Evolutionary conservation across 2,329 filamentous ascomycete genomes (phyloP), one percentile per base, ranked within the genome.

Genomic region (Botryotinia globosa): DNA sequence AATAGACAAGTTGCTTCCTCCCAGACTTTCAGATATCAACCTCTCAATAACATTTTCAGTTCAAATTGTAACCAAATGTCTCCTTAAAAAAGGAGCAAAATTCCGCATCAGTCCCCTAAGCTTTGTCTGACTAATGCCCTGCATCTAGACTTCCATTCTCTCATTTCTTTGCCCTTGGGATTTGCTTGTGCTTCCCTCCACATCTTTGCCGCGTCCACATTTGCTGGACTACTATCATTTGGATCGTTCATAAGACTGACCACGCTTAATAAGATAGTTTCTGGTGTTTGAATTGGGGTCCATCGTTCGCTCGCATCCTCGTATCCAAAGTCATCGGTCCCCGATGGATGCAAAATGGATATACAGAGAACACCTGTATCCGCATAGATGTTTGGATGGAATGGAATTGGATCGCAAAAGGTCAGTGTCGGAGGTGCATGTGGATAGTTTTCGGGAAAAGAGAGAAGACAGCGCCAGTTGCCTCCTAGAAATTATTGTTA

Each of bases 211-310:
- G 96, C 96, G 84, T 98, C 95, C 42, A 98, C 90, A 81, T 99
- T 98, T 67, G 96, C 96, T 0, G 96, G 94, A 78, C 92, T 95
- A 86, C 98, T 96, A 80, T 97, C 94, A 81, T 99, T 99, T 66
- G 96, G 96, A 79, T 92, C 92, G 75, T 93, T 91, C 76, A 99
- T 90, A 85, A 99, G 91, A 81, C 92, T 96, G 81, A 99, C 97
- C 48, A 97, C 94, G 79, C 90, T 94, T 45, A 99, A 84, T 65
- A 99, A 85, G 75, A 99, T 98, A 34, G 94, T 97, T 86, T 98
- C 95, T 70, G 95, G 94, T 20, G 92, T 94, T 83, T 98, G 96
- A 3, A 98, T 95, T 42, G 96, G 96, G 73, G 89, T 92, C 96
- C 96, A 99, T 74, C 96, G 90, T 86, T 99, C 96, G 44, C 89